Conservation (phyloP, 2,329 filamentous ascomycete species). For the Fusarium sp. region DNA sequence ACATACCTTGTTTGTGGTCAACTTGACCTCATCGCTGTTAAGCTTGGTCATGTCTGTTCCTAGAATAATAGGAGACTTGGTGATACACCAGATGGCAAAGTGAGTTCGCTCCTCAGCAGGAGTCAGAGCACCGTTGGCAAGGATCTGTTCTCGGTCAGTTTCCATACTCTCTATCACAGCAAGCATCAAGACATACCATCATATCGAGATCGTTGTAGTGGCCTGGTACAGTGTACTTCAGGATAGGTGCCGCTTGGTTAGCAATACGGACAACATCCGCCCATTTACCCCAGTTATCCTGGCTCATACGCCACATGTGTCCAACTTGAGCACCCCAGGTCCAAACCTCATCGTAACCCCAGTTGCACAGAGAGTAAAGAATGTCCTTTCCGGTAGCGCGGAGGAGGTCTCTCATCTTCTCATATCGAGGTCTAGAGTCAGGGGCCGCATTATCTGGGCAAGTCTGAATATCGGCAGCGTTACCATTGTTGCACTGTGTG, state of each 20-base stretch:
- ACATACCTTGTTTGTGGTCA: constrained; percentile 27
- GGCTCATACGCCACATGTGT: constrained; percentile 30
- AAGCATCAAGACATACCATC: neutral
- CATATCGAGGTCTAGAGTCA: constrained; percentile 16
- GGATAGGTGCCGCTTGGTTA: constrained; percentile 24
- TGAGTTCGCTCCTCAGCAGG: constrained; percentile 25
- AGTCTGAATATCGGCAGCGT: constrained; percentile 18
- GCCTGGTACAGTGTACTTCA: constrained; percentile 23
- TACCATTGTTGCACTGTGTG: constrained; percentile 17
- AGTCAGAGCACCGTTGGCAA: constrained; percentile 20
- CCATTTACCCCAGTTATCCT: constrained; percentile 26
- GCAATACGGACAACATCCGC: constrained; percentile 26
- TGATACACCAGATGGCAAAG: constrained; percentile 30
- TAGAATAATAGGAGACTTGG: constrained; percentile 24
- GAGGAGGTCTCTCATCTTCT: constrained; percentile 23
- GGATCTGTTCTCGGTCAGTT: constrained; percentile 9
- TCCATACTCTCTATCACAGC: fast-evolving
- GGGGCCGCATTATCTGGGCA: constrained; percentile 8
- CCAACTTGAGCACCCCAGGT: constrained; percentile 29
- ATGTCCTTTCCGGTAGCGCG: constrained; percentile 22
- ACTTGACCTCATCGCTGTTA: constrained; percentile 8
- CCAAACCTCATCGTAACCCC: constrained; percentile 30
- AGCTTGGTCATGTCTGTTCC: constrained; percentile 29
- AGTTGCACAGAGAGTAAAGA: constrained; percentile 30
- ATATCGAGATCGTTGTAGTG: constrained; percentile 28